Conservation (phyloP, 2,329 filamentous ascomycete genomes). For the Colletotrichum sp. region DNA sequence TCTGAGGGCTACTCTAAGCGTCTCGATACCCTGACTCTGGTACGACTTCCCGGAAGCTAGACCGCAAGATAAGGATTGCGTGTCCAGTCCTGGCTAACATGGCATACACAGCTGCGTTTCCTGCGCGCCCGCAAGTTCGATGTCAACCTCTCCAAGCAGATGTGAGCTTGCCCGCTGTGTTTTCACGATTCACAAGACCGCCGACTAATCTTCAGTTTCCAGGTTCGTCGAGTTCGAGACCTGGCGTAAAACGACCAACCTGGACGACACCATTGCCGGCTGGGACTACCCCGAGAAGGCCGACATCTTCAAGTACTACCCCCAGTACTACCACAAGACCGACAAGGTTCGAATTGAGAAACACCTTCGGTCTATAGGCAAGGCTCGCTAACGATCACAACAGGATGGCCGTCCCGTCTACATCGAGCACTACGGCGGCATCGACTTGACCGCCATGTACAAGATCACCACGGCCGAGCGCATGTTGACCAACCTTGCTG, state of each 20-base stretch:
- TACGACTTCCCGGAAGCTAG: conserved; percentile 45
- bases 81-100: conserved; percentile 6
- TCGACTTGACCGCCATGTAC: conserved; percentile 88
- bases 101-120: conserved; percentile 73
- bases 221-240: conserved; percentile 93
- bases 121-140: conserved; percentile 95
- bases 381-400: not conserved
- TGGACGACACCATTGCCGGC: conserved; percentile 79
- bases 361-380: not conserved
- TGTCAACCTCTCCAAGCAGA: conserved; percentile 80
- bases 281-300: conserved; percentile 90
- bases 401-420: conserved; percentile 97
- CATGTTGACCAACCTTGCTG: conserved; percentile 95
- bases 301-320: conserved; percentile 88
- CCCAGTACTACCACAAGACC: conserved; percentile 98
- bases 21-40: conserved; percentile 91
- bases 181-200: not conserved
- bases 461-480: conserved; percentile 92
- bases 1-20: conserved; percentile 80
- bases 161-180: conserved; percentile 59
- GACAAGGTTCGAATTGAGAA: conserved; percentile 64
- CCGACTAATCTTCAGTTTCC: conserved; percentile 8
- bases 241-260: conserved; percentile 87
- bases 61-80: not conserved
- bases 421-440: conserved; percentile 94